Percentiles rank a stretch among this genome's conserved stretches.
phyloP scores from a whole-genome alignment of 805 yeast species.

The Candida railenensis region DNA sequence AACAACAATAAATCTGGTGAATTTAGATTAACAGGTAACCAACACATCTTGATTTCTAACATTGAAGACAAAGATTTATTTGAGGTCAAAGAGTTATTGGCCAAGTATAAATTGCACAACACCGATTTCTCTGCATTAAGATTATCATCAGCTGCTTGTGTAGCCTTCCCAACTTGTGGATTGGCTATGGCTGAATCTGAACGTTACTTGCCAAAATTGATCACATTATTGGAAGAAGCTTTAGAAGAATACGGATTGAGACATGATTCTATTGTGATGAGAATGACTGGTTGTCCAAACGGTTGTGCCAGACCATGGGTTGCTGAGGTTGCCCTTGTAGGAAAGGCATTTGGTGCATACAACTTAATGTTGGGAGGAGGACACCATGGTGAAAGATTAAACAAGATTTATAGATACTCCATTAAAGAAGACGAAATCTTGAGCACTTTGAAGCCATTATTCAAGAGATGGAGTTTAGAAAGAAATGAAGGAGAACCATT shows the following conservation, averaged over 20 bases:
- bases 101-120: constrained; percentile 79
- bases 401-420: constrained; percentile 84
- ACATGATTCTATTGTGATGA: constrained; percentile 91
- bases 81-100: constrained; percentile 60
- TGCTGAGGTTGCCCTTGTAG: constrained; percentile 93
- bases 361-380: constrained; percentile 96
- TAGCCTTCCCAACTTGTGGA: constrained; percentile 98
- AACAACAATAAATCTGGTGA: constrained; percentile 63
- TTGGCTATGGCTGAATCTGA: constrained; percentile 98
- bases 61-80: constrained; percentile 68
- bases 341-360: constrained; percentile 92
- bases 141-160: constrained; percentile 93
- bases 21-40: constrained; percentile 94
- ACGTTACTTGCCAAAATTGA: constrained; percentile 81
- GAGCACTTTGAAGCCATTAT: constrained; percentile 73
- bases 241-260: constrained; percentile 90
- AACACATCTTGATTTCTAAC: constrained; percentile 78
- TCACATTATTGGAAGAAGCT: constrained; percentile 78
- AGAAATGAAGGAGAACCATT: constrained; percentile 90
- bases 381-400: constrained; percentile 86
- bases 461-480: constrained; percentile 92
- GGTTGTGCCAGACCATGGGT: constrained; percentile 99
- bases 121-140: constrained; percentile 80
- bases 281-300: constrained; percentile 99
- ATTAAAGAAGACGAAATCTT: constrained; percentile 89